Evolutionary conservation across 2,329 filamentous ascomycete species (phyloP).

Genomic region (Malbranchea zuffiana): DNA sequence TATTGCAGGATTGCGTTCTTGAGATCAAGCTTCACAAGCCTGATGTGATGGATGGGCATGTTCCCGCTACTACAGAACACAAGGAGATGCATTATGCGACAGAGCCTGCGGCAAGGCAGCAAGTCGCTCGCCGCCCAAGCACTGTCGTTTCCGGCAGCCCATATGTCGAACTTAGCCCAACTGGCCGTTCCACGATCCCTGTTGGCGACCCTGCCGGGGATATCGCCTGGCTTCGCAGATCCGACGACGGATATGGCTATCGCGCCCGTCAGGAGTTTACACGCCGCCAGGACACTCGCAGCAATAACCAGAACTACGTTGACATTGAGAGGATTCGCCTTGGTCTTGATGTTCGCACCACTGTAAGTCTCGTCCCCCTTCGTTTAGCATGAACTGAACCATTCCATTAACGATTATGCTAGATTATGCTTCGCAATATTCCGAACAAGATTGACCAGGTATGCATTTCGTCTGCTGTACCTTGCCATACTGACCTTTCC

Average conservation of each 20-base stretch:
- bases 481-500: constrained; percentile 14
- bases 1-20: constrained; percentile 22
- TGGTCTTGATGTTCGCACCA: constrained; percentile 64
- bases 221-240: constrained; percentile 24
- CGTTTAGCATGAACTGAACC: constrained; percentile 1
- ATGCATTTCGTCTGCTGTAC: constrained; percentile 15
- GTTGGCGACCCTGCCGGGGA: constrained; percentile 25
- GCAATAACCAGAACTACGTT: constrained; percentile 35
- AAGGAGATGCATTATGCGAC: constrained; percentile 15
- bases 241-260: constrained; percentile 22
- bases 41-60: constrained; percentile 18
- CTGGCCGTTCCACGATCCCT: constrained; percentile 32
- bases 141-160: constrained; percentile 14
- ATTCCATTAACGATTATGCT: constrained; percentile 9
- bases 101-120: constrained; percentile 14
- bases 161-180: constrained; percentile 29
- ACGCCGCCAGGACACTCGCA: constrained; percentile 20
- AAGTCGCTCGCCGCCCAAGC: constrained; percentile 14
- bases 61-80: constrained; percentile 10
- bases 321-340: constrained; percentile 37
- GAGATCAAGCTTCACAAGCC: constrained; percentile 24
- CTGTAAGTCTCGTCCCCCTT: constrained; percentile 41
- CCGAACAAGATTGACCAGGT: constrained; percentile 72
- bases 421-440: constrained; percentile 93
- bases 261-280: constrained; percentile 22